Conservation (phyloP, 164 flowering plant species). For the Nelumbo lutea region DNA sequence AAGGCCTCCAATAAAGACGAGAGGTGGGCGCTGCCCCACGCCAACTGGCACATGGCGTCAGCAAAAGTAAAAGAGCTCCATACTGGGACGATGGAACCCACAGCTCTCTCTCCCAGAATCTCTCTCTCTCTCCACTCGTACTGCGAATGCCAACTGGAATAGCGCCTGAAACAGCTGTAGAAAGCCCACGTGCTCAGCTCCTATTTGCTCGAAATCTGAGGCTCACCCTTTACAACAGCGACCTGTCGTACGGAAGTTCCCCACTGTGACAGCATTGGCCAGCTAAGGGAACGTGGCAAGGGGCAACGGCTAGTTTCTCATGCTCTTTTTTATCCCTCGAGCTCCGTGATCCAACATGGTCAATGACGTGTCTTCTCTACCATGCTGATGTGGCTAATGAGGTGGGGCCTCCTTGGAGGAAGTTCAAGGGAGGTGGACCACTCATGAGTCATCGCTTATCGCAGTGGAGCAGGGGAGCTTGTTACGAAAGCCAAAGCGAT, state of each 20-base stretch:
- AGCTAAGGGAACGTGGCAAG: conserved; percentile 17
- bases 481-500: conserved; percentile 2
- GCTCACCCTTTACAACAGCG: conserved; percentile 20
- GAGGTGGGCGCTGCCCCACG: neutral
- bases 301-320: conserved; percentile 44
- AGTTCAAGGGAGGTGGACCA: too few species aligned
- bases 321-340: conserved; percentile 9
- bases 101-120: neutral
- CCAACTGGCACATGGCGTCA: conserved; percentile 1
- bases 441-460: too few species aligned
- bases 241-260: conserved; percentile 17
- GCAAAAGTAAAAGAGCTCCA: neutral
- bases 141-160: conserved; percentile 32
- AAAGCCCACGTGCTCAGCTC: conserved; percentile 9
- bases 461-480: conserved; percentile 12
- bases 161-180: conserved; percentile 31
- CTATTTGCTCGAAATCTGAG: conserved; percentile 15
- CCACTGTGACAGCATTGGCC: conserved; percentile 21
- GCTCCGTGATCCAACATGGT: conserved; percentile 19
- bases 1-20: too few species aligned
- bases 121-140: neutral
- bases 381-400: neutral
- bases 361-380: conserved; percentile 4
- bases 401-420: too few species aligned
- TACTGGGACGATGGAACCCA: neutral